Evolutionary conservation across 1,284 basidiomycete species (phyloP), one percentile per base, ranked within the genome.

Genomic region (Sporisorium exsertum): DNA sequence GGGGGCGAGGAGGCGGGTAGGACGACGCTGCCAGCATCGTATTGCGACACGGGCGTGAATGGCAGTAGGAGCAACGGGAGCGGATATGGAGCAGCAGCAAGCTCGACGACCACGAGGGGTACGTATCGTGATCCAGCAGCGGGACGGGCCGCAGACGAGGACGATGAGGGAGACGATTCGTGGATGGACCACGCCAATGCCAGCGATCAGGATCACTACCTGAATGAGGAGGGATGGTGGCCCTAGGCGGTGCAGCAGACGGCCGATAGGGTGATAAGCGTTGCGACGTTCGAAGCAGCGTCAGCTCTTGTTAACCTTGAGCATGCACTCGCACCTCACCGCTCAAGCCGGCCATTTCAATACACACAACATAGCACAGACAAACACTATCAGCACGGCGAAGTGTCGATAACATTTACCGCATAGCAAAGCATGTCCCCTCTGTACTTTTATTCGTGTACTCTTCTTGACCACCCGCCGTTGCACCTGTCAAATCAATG

Each of bases 151-250:
- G 45, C 50, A 6, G 59, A 50, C 13, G 66, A 43, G 12, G 64
- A 57, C 4, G 65, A 57, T 20, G 57, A 54, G 3, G 66, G 66
- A 10, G 67, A 64, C 29, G 62, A 73, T 22, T 64, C 55, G 52
- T 75, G 67, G 67, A 70, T 70, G 55, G 72, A 75, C 45, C 59
- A 56, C 18, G 49, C 60, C 47, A 50, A 65, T 37, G 42, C 53
- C 15, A 61, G 47, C 40, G 72, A 71, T 15, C 64, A 71, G n/a
- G 73, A 76, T 1, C 64, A 57, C 51, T 71, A 68, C 24, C 40
- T 68, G 35, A 62, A 71, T 42, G 73, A 76, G 49, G 73, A 76
- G 12, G 68, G 68, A 3, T 76, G 73, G 73, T 76, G 73, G 73
- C 46, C 55, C 12, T 43, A 8, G 8, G 27, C 13, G 6, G 3